Evolutionary conservation across 192 early-diverging fungal genomes (phyloP).

Genomic region (Coemansia sp.): DNA sequence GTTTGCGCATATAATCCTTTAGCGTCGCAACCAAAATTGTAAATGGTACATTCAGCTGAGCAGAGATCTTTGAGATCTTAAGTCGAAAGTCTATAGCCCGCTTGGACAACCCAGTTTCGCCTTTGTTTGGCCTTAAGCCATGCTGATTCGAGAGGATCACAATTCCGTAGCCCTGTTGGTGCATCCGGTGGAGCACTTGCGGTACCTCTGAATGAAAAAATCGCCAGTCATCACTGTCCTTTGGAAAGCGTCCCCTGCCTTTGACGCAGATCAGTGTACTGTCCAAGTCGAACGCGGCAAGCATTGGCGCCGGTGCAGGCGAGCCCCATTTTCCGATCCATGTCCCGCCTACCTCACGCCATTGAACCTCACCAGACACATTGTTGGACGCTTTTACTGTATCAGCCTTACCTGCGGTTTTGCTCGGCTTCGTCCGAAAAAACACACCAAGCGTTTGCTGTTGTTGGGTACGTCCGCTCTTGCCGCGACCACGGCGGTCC

Average conservation of each 20-base stretch:
- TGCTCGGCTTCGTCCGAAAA: slow-evolving; percentile 13
- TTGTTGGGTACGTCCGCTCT: background rate
- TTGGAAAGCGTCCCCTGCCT: slow-evolving; percentile 61
- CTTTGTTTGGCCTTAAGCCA: slow-evolving; percentile 19
- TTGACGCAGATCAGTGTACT: slow-evolving; percentile 69
- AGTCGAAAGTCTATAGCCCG: slow-evolving; percentile 41
- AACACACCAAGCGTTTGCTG: slow-evolving; percentile 15
- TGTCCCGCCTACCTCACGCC: slow-evolving; percentile 36
- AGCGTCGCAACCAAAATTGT: slow-evolving; percentile 68
- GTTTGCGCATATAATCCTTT: slow-evolving; percentile 60
- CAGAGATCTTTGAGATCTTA: slow-evolving; percentile 74
- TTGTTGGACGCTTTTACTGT: background rate
- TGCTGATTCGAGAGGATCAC: slow-evolving; percentile 41
- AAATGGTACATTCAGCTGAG: slow-evolving; percentile 72
- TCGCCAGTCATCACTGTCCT: slow-evolving; percentile 77
- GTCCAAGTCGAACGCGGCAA: slow-evolving; percentile 63
- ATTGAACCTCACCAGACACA: slow-evolving; percentile 12
- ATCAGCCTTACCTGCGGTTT: slow-evolving; percentile 2
- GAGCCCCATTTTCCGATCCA: slow-evolving; percentile 43
- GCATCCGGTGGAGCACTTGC: slow-evolving; percentile 57
- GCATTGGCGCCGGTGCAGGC: slow-evolving; percentile 31
- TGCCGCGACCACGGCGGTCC: background rate
- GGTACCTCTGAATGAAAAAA: slow-evolving; percentile 65
- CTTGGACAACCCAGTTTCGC: slow-evolving; percentile 16
- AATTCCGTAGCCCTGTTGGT: slow-evolving; percentile 60